Base-by-base conservation (phyloP, 2,329 filamentous ascomycete genomes). In the Aspergillus phoenicis region DNA sequence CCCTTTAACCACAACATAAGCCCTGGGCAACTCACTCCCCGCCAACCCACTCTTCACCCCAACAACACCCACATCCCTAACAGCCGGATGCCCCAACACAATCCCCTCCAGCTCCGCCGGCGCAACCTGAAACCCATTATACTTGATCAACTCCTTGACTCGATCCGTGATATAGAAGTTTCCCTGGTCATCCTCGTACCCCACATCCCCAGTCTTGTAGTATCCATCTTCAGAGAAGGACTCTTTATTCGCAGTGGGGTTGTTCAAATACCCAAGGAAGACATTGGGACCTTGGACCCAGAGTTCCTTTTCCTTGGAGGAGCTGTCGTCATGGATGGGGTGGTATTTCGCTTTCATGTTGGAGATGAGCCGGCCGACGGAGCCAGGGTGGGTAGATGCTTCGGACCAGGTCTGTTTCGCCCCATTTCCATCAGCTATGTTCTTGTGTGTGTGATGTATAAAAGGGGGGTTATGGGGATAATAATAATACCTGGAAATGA, bases 111-210 rank as follows among this genome's bases (percentile, higher is more conserved):
- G 79, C 72, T 88, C 86, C 2, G 85, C 86, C 0, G 86, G 86
- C 0, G 86, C 79, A 2, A 89, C 85, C 70, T 88, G 86, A 71
- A 87, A 88, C 2, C 86, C 86, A 71, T 89, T 87, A 71, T 83
- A 87, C 75, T 88, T 83, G 70, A 77, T 76, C 36, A 75, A 67
- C 61, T 72, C 77, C 77, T 89, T 90, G 11, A 89, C 79, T 7
- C 91, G 87, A 71, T 96, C 91, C 0, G 91, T 93, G 71, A 94
- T 91, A 78, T 87, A 94, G 65, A 93, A 89, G 70, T 93, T 89
- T 20, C 89, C 90, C 39, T 88, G 81, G 33, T 83, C 79, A 70
- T 93, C 89, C 66, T 87, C 83, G 59, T 89, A 85, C 10, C 89
- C 89, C 22, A 94, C 85, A 69, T 94, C 91, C 3, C 91, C 91